Base-by-base conservation (phyloP, 371 early-diverging fungal genomes). In the Rhizopus microsporus region DNA sequence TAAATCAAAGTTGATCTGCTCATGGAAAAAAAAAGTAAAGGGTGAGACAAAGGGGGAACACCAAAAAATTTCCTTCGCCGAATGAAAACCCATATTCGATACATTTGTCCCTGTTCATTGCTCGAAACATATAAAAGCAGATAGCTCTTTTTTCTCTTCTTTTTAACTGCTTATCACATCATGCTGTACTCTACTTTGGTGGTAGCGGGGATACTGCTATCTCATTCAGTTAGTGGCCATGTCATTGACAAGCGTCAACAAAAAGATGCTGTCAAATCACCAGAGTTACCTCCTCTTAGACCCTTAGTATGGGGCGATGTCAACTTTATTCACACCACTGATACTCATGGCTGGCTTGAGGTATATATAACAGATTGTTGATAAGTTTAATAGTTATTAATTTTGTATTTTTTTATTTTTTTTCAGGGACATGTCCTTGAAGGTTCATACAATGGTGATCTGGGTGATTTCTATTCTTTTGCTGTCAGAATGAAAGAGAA, bases 381-480 rank as follows among this genome's bases (percentile, higher is more conserved):
- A 23, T 23, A 23, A 23, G 23, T 23, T 23, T 23, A 23, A 23
- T 23, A 23, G 2, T 23, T 23, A 23, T 23, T 23, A 23, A 23
- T 23, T 23, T 23, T 23, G 23, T 23, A 23, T 23, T 23, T 23
- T 23, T 23, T n/a, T n/a, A 44, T 37, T 51, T 35, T 37, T 54
- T 49, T 33, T 10, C 47, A 69, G 69, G 70, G 72, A 16, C 83
- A 82, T 51, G 37, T 72, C 49, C 52, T 77, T 35, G 74, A 80
- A 51, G 65, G 55, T 3, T 59, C 71, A 2, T 80, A 75, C 59
- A 80, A 75, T 38, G 83, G 74, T 5, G 83, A 82, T 51, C 66
- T 82, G 48, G 83, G 83, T 32, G 83, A 82, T 53, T 80, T 82
- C 64, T 77, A 80, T 45, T 82, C 83, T 4, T 82, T 82, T 60